Base-by-base conservation (phyloP, 176 grass and related monocot species). In the Coix lacrymajobi region DNA sequence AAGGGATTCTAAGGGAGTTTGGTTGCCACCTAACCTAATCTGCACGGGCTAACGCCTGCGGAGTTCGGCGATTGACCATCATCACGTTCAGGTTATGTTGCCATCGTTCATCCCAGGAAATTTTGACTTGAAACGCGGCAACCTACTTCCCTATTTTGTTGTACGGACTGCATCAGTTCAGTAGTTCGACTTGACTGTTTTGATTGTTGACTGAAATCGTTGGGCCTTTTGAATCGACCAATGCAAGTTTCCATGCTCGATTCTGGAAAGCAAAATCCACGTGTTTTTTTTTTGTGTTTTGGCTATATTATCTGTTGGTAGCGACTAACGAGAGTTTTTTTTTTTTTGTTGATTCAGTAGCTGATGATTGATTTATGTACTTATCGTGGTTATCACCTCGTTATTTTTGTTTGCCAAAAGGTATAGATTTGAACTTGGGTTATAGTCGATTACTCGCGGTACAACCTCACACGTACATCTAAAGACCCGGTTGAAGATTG, bases 41-140 rank as follows among this genome's bases (percentile, higher is more conserved):
- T 67, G 4, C 0, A 10, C n/a, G 37, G 36, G 36, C n/a, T 25
- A 54, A 33, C 24, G 85, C 57, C 51, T 3, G 56, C 39, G 6
- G 32, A 71, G 44, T 72, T 74, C 17, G 24, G 69, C 48, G 16
- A 80, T 62, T 52, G 82, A 81, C 77, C 57, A 7, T 10, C 24
- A 54, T 37, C 45, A 11, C 0, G 33, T 39, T 62, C 46, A 49
- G 46, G 46, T 6, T 45, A 15, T 60, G 22, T 16, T 7, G 8
- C 64, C 32, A 4, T 44, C 54, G 82, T 24, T 22, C 5, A 63
- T 11, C 26, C 7, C 29, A 31, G 7, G 38, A 49, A 49, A 25
- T 30, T 19, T 84, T 69, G 11, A 76, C 31, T 62, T 75, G 29
- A 75, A 84, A 80, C 45, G 33, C n/a, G 20, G 64, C 41, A 34